Percentiles rank a stretch among this genome's conserved stretches.
Evolutionary conservation across 2,329 filamentous ascomycete genomes (phyloP).

Genomic region (Tolypocladium pustulatum): DNA sequence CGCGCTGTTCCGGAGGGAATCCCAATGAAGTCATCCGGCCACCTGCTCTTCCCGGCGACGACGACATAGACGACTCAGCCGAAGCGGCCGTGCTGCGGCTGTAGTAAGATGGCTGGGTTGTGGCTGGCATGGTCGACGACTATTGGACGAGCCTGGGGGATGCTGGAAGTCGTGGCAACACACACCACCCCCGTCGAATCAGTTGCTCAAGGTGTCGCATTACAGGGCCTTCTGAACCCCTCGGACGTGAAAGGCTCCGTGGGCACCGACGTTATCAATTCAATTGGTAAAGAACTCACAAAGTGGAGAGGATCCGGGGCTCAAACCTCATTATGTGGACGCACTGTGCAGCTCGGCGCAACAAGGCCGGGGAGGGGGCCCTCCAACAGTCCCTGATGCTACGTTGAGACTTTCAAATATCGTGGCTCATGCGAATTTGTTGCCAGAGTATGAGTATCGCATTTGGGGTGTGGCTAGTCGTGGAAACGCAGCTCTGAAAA

Average conservation of each 20-base stretch:
- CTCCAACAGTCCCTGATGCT: not conserved
- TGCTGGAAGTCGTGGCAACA: not conserved
- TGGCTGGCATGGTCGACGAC: not conserved
- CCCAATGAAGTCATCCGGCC: not conserved
- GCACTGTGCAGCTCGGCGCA: not conserved
- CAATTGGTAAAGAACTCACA: not conserved
- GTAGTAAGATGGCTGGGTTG: not conserved
- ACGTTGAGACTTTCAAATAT: not conserved
- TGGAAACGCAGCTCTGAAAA: not conserved
- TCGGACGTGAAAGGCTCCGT: not conserved
- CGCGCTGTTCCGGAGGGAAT: not conserved
- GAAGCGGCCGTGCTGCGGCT: not conserved
- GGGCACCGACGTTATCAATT: not conserved
- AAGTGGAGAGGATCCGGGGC: not conserved
- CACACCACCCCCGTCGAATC: not conserved
- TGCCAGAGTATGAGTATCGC: not conserved
- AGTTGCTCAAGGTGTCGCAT: not conserved
- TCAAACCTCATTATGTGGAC: not conserved
- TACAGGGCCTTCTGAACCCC: not conserved
- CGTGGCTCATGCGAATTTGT: not conserved
- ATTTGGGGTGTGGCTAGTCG: not conserved
- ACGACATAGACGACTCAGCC: not conserved
- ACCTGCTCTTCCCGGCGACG: not conserved
- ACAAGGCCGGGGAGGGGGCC: not conserved
- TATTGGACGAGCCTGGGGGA: not conserved